Base-by-base conservation (phyloP, 306 rosid genomes). In the Vigna nakashimae region DNA sequence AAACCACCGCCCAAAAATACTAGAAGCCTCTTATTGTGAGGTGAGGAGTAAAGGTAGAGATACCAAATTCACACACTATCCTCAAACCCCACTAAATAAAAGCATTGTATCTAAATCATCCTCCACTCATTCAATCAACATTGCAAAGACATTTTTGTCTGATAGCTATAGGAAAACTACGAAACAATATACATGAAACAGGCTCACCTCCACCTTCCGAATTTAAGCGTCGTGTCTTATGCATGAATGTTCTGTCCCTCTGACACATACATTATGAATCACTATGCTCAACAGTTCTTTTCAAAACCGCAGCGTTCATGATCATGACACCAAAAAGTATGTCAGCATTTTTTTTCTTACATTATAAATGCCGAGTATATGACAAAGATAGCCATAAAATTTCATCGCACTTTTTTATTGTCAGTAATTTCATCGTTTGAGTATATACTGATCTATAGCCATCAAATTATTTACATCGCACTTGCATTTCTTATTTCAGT, bases 401-500 rank as follows among this genome's bases (percentile, higher is more conserved):
- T 59, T 12, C 12, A 4, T 32, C 30, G 28, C 9, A 30, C 5
- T 32, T 28, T 15, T 30, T 30, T 28, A 1, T 26, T 0, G 20
- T 14, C 14, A 64, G 67, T 43, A 45, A 51, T 58, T 67, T 50
- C 48, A 32, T 58, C 67, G 40, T 71, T 71, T 55, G 56, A 62
- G 4, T 7, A 16, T 45, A 51, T 4, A n/a, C 69, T 49, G 60
- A 46, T 34, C 73, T 38, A 66, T 36, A 26, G 22, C 51, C 32
- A 55, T 18, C 28, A 55, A 50, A 53, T 28, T 58, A 62, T 45
- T 91, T 80, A 91, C 65, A 84, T 74, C 79, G 86, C 92, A 51
- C 88, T 86, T 65, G 71, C 79, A 67, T 86, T 86, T 77, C 98
- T 88, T 58, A 95, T 63, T 38, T 92, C 97, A 7, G 92, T 86